Conservation (phyloP, 2,329 filamentous ascomycete species). For the Fusarium sp. region DNA sequence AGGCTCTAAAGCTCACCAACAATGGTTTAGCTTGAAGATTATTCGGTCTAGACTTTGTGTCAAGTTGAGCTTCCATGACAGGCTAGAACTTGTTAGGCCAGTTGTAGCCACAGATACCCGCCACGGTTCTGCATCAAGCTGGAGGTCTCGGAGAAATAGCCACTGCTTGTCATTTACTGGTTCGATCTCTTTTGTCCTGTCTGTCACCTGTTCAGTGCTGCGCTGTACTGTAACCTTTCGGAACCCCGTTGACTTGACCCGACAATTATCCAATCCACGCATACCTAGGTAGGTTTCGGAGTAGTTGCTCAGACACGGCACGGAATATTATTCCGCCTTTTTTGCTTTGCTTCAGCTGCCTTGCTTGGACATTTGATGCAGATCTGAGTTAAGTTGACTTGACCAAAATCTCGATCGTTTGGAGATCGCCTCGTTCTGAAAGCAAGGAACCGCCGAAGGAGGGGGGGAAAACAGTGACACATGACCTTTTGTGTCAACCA, state of each 20-base stretch:
- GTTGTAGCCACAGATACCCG: constrained; percentile 18
- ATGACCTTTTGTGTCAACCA: constrained; percentile 11
- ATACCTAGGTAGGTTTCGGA: background rate
- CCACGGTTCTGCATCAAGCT: background rate
- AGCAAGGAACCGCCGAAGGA: background rate
- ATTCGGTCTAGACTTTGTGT: background rate
- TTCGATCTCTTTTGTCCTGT: background rate
- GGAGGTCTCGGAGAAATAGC: background rate
- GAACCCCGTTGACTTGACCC: background rate
- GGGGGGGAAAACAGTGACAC: constrained; percentile 1
- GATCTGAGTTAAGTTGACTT: constrained; percentile 7
- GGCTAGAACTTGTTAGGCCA: constrained; percentile 20
- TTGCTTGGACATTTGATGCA: constrained; percentile 4
- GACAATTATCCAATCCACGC: background rate
- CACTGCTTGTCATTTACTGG: background rate
- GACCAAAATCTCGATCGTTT: constrained; percentile 34
- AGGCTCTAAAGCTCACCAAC: background rate
- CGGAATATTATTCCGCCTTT: constrained; percentile 11
- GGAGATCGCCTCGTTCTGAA: constrained; percentile 18
- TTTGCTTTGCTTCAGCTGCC: constrained; percentile 2
- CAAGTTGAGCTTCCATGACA: background rate
- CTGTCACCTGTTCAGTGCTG: too few relatives aligned
- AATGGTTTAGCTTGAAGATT: constrained; percentile 2
- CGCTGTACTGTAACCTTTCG: background rate
- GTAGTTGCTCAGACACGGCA: background rate